Evolutionary conservation across 202 grass and related monocot genomes (phyloP).

Genomic region (Brachypodium distachyon): DNA sequence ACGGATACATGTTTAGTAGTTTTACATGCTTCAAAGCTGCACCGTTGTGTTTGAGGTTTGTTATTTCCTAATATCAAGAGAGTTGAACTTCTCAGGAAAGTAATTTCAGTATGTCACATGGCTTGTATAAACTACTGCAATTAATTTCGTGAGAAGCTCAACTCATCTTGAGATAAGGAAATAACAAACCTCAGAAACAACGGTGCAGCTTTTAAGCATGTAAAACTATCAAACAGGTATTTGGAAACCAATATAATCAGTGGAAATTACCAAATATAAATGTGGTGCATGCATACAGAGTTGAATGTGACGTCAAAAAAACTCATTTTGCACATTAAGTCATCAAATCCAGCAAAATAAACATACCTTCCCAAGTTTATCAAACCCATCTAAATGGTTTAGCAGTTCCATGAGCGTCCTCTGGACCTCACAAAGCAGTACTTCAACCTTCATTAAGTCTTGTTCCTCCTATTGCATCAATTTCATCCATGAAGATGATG

Average conservation of each 20-base stretch:
- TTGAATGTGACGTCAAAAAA: background rate
- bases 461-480: background rate
- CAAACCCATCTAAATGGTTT: conserved; percentile 10
- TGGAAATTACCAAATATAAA: background rate
- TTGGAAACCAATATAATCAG: background rate
- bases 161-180: background rate
- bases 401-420: conserved; percentile 2
- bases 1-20: background rate
- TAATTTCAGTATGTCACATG: too few species aligned
- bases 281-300: too few species aligned
- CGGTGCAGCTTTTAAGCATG: background rate
- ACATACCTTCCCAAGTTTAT: conserved; percentile 8
- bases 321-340: background rate
- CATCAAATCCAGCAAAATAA: background rate
- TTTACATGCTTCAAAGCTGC: background rate
- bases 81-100: background rate
- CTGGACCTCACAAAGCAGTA: conserved; percentile 1
- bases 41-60: background rate
- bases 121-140: too few species aligned
- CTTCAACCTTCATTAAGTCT: background rate
- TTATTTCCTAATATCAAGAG: background rate
- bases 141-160: background rate
- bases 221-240: background rate
- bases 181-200: background rate
- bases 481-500: conserved; percentile 15